Base-by-base conservation (phyloP, 2,329 filamentous ascomycete genomes). In the Fusarium heterosporum region DNA sequence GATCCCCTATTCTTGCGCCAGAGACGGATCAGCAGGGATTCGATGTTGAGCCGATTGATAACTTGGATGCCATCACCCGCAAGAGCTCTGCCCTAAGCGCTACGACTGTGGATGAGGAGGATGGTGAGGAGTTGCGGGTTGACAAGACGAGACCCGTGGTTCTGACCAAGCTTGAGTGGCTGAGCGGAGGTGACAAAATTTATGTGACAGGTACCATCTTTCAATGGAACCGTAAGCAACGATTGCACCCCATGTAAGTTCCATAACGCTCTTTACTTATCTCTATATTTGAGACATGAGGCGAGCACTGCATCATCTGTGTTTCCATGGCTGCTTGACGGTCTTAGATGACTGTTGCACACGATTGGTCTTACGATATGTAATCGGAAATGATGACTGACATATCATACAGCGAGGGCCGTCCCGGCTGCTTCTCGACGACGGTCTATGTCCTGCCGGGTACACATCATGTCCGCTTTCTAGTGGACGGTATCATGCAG, bases 151-250 rank as follows among this genome's bases (percentile, higher is more conserved):
- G 90, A 64, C 90, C 91, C 38, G 92, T 92, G 9, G 92, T 98
- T 40, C 92, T 93, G 3, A 97, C 93, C 3, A 82, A 87, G 58
- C 88, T 99, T 59, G 92, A 96, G 79, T 99, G 96, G 96, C 87
- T 86, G 68, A 86, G 88, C 10, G 88, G 89, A 51, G 94, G 92
- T 59, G 92, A 97, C 58, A 96, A 94, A 79, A 89, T 98, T 67
- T 99, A 97, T 77, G 93, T 99, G 43, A 99, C 96, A 1, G 95
- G 95, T 68, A 98, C 96, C 19, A 97, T 98, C 76, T 96, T 97
- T 72, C 92, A 95, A 77, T 99, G 96, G 96, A 93, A 96, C 79
- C 90, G 91, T 77, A 98, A 98, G 80, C 96, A 94, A 77, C 88
- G 91, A 71, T 83, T 99, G 75, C 89, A 93, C 78, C 89, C 87